Conservation (phyloP, 139 green algal species). For the Asterochloris erici region DNA sequence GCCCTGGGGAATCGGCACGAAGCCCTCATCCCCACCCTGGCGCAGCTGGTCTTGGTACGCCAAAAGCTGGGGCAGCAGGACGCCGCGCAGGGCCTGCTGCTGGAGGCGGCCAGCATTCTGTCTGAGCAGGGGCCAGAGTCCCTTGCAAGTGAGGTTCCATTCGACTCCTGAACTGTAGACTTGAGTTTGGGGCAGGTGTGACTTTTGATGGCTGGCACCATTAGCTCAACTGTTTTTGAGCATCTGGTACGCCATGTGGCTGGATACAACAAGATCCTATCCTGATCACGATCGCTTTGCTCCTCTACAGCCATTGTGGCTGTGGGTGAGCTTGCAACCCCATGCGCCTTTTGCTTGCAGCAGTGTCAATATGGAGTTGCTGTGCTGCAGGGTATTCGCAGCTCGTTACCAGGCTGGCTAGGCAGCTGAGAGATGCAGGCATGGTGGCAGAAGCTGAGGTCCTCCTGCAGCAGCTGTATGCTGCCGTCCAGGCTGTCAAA, state of each 20-base stretch:
- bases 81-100: too few species aligned
- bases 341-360: not conserved
- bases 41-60: too few species aligned
- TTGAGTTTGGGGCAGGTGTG: not conserved
- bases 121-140: too few species aligned
- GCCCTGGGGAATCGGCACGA: too few species aligned
- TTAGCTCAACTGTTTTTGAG: not conserved
- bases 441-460: slow-evolving; percentile 5
- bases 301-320: not conserved
- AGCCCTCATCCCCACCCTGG: too few species aligned
- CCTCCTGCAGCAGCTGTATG: not conserved
- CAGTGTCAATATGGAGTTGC: not conserved
- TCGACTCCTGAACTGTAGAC: too few species aligned
- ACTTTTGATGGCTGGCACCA: too few species aligned
- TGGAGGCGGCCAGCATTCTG: too few species aligned
- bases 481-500: slow-evolving; percentile 3
- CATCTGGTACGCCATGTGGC: not conserved
- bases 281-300: not conserved
- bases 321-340: not conserved
- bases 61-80: too few species aligned
- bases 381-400: slow-evolving; percentile 9
- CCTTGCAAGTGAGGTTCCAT: not conserved
- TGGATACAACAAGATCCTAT: not conserved
- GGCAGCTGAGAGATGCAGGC: not conserved
- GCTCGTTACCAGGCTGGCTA: slow-evolving; percentile 1